Base-by-base conservation (phyloP, 352 stramenopile species). In the Saprolegnia diclina region DNA sequence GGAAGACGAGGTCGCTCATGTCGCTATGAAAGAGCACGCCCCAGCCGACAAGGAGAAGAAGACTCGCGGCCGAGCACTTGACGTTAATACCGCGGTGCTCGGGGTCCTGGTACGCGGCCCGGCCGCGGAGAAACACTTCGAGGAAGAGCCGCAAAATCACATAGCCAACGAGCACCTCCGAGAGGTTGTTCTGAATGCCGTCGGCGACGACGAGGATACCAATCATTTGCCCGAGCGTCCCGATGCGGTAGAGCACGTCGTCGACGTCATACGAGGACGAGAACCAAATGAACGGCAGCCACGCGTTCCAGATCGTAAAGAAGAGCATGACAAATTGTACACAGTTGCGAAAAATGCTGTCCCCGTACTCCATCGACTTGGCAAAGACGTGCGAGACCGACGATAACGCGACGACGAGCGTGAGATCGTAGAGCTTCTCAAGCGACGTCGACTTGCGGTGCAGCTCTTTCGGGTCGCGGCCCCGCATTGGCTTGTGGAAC, bases 41-140 rank as follows among this genome's bases (percentile, higher is more conserved):
- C 52, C 52, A 57, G 32, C 52, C 52, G 7, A 57, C 32, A 16
- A 57, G 52, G 7, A 57, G 32, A 7, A 38, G 16, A 7, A 57
- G 22, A 16, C 16, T 57, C 7, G 52, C 32, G 7, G 32, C 32
- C 9, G 16, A 7, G 24, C 32, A 19, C 44, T 45, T 42, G 22
- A 69, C 10, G 32, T 69, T 69, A 11, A 38, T n/a, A 0, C 24
- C n/a, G 4, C 63, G 63, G 11, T 52, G 63, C 4, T 13, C 29
- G n/a, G 22, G 13, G 24, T 69, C 63, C 61, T 69, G 63, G 48
- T 69, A 69, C 9, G 63, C 63, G 0, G 63, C 63, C n/a, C 63
- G 63, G 18, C 32, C 37, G 9, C 63, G 48, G 38, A 69, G 50
- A 9, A 69, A 45, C 10, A 48, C n/a, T n/a, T 19, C 35, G 40